A percentile compares a stretch with the other conserved stretches of the same genome.
These are phyloP conservation scores for Aspergillus hancockii DNA, from an alignment of 495 filamentous ascomycete genomes.

Conservation along the genomic window DNA sequence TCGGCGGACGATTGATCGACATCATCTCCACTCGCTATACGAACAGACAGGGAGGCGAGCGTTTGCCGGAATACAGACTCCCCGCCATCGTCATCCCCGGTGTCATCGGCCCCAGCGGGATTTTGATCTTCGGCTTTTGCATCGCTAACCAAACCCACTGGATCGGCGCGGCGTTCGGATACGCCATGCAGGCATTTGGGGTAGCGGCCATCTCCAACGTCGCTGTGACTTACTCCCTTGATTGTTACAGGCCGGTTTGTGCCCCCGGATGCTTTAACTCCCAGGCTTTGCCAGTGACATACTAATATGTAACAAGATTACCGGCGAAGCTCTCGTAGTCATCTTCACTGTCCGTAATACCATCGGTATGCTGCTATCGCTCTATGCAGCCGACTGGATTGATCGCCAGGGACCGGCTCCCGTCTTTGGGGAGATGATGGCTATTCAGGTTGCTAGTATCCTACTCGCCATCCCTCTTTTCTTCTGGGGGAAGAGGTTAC, in stretches of 20 bases:
- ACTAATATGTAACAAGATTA: slow-evolving; percentile 16
- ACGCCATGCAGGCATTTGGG: slow-evolving; percentile 38
- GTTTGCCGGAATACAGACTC: slow-evolving; percentile 32
- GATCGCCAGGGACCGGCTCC: slow-evolving; percentile 23
- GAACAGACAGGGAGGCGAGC: slow-evolving; percentile 23
- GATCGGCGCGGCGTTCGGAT: slow-evolving; percentile 35
- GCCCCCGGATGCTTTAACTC: neutral
- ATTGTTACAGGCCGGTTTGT: slow-evolving; percentile 34
- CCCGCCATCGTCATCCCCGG: slow-evolving; percentile 33
- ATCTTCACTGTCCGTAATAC: slow-evolving; percentile 38
- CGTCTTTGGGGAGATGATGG: slow-evolving; percentile 36
- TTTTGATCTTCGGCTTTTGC: slow-evolving; percentile 33
- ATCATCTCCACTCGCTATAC: slow-evolving; percentile 33
- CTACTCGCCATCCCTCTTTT: slow-evolving; percentile 30
- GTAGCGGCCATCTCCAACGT: slow-evolving; percentile 37
- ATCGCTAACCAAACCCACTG: slow-evolving; percentile 31
- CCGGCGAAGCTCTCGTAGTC: slow-evolving; percentile 34
- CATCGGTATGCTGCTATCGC: slow-evolving; percentile 34
- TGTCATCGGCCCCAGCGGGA: slow-evolving; percentile 27
- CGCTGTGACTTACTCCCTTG: slow-evolving; percentile 35
- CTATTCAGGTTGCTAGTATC: slow-evolving; percentile 29
- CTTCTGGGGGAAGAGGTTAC: slow-evolving; percentile 22
- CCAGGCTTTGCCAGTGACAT: neutral
- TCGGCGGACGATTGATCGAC: slow-evolving; percentile 35
- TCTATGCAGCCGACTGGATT: slow-evolving; percentile 35